Evolutionary conservation across 257 asterid genomes (phyloP).

Genomic region (Fraxinus quadrangulata): DNA sequence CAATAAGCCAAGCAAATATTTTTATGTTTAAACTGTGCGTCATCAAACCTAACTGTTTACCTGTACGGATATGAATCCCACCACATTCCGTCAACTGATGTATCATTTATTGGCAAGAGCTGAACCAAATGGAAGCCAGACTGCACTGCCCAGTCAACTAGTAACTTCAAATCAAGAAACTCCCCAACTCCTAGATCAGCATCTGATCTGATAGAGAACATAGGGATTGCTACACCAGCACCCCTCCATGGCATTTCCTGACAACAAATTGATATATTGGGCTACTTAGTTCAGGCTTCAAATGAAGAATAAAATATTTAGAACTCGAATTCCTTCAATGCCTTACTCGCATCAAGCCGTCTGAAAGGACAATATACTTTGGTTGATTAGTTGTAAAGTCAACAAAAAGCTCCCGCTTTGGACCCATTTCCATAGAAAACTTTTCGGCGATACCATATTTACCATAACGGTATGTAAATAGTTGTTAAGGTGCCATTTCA

Average conservation of each 20-base stretch:
- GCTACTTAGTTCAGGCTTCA: slow-evolving; percentile 9
- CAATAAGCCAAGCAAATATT: neutral
- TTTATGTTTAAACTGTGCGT: neutral
- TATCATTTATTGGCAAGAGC: slow-evolving; percentile 90
- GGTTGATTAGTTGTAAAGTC: slow-evolving; percentile 67
- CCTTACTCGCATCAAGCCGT: slow-evolving; percentile 94
- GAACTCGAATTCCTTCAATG: slow-evolving; percentile 16
- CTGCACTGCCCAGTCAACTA: slow-evolving; percentile 92
- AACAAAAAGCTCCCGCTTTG: slow-evolving; percentile 63
- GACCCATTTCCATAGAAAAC: slow-evolving; percentile 68
- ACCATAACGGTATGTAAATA: slow-evolving; percentile 74
- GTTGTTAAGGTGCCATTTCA: slow-evolving; percentile 48
- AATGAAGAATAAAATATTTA: neutral
- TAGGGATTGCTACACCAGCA: slow-evolving; percentile 91
- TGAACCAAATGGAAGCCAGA: slow-evolving; percentile 96
- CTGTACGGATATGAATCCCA: slow-evolving; percentile 99
- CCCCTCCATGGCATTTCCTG: slow-evolving; percentile 99
- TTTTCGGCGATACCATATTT: slow-evolving; percentile 52
- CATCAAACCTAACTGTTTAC: slow-evolving; percentile 36
- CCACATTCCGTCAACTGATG: slow-evolving; percentile 97
- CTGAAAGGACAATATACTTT: slow-evolving; percentile 65
- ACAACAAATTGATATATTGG: neutral
- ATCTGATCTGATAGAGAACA: slow-evolving; percentile 91
- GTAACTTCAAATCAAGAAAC: slow-evolving; percentile 91
- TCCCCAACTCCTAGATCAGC: slow-evolving; percentile 94